Conservation (phyloP, 768 basidiomycete genomes). For the Panaeolus papilionaceus region DNA sequence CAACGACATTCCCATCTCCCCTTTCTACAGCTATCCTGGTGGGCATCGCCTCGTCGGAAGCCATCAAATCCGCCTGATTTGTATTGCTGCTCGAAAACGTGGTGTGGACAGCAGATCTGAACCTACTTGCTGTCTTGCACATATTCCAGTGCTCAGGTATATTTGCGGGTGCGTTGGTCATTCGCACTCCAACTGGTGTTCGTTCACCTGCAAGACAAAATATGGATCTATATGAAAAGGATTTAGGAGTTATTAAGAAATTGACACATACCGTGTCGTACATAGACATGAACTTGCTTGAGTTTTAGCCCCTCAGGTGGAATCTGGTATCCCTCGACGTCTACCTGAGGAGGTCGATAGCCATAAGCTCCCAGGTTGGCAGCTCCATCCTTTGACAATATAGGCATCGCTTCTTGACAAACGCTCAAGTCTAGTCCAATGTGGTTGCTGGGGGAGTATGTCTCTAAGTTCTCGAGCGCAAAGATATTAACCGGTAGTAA, state of each 20-base stretch:
- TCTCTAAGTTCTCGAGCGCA: background rate
- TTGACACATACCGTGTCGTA: conserved; percentile 69
- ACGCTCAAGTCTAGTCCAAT: background rate
- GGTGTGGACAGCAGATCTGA: conserved; percentile 48
- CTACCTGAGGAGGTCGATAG: conserved; percentile 45
- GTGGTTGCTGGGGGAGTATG: background rate
- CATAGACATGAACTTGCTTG: conserved; percentile 77
- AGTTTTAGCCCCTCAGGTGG: conserved; percentile 61
- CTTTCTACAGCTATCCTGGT: conserved; percentile 60
- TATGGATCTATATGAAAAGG: background rate
- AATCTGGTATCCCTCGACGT: conserved; percentile 64
- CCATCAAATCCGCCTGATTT: background rate
- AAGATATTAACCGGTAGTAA: background rate
- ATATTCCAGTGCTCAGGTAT: conserved; percentile 75
- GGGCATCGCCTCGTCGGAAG: conserved; percentile 38
- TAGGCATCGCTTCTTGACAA: background rate
- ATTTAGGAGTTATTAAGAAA: background rate
- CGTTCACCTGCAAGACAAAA: conserved; percentile 63
- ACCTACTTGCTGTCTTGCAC: conserved; percentile 61
- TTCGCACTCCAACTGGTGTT: conserved; percentile 74
- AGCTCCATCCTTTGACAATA: background rate
- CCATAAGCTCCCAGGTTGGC: background rate
- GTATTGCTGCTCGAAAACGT: background rate
- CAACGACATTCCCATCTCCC: conserved; percentile 55
- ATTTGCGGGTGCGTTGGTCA: conserved; percentile 64